A percentile compares a stretch with the other conserved stretches of the same genome.
Evolutionary conservation across 371 early-diverging fungal genomes (phyloP).

Genomic region (Syncephalastrum monosporum): DNA sequence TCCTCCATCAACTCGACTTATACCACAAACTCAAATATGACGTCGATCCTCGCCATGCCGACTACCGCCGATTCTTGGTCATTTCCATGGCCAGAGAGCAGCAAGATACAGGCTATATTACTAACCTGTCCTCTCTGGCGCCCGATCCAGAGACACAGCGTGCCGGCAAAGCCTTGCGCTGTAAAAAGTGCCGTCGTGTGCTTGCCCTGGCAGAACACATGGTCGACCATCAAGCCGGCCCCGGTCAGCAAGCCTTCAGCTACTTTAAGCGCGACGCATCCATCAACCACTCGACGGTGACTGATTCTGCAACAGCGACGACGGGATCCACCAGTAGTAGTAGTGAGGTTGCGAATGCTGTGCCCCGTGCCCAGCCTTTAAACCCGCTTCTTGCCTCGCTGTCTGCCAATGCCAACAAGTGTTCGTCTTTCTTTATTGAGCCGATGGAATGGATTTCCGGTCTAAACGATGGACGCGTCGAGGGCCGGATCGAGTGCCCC

Average conservation of each 20-base stretch:
- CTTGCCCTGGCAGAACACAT: constrained; percentile 62
- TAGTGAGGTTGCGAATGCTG: constrained; percentile 10
- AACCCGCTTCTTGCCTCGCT: constrained; percentile 47
- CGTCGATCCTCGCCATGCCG: constrained; percentile 53
- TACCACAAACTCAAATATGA: constrained; percentile 55
- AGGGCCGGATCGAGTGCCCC: constrained; percentile 81
- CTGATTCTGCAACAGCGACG: constrained; percentile 19
- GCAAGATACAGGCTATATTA: constrained; percentile 55
- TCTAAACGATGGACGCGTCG: constrained; percentile 56
- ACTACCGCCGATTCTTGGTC: constrained; percentile 74
- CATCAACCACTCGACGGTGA: constrained; percentile 17
- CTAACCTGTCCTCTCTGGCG: constrained; percentile 43
- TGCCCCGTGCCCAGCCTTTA: constrained; percentile 23
- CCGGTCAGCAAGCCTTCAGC: constrained; percentile 71
- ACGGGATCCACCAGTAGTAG: not conserved
- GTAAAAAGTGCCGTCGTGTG: constrained; percentile 58
- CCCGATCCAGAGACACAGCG: constrained; percentile 43
- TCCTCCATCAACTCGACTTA: constrained; percentile 35
- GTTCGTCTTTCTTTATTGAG: constrained; percentile 83
- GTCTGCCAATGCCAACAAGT: constrained; percentile 39
- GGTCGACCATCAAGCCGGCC: constrained; percentile 69
- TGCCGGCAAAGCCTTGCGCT: constrained; percentile 28
- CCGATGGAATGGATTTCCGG: constrained; percentile 84
- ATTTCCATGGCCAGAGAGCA: constrained; percentile 55
- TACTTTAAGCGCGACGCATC: constrained; percentile 66